Evolutionary conservation across 169 alveolate genomes (phyloP), one percentile per base, ranked within the genome.

Genomic region (Plasmodium relictum): DNA sequence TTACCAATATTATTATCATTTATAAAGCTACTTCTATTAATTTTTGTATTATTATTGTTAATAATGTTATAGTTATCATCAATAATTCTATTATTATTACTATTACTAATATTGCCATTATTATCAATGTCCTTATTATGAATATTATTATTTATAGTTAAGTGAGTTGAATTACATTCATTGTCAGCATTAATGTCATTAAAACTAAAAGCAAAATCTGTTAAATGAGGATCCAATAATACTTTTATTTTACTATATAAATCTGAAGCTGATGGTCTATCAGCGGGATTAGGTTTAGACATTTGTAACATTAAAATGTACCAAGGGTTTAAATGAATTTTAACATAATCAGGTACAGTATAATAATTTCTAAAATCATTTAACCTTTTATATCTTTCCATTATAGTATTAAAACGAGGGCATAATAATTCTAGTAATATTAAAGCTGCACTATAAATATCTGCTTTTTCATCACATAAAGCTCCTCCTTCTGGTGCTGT

Each of bases 401-500:
- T 96, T 41, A 94, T 94, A 4, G 98, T 96, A 66, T 70, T 93
- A 91, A 96, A 96, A 62, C 97, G 88, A 10, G 98, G 98, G 44
- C 97, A 95, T 45, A 96, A 88, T 50, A 96, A 88, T 89, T 96
- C 98, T 73, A 96, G 73, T 50, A 96, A 90, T 48, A 96, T 95
- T 88, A 96, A 83, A 14, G 98, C 96, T 45, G 98, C 97, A 41
- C 97, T 95, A 74, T 89, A 96, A 14, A 96, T 95, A 70, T 96
- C 98, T 10, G 97, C 98, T 92, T 96, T 96, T 74, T 96, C 98
- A 54, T 95, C 94, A 91, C 98, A 96, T 70, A 94, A 80, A 4
- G 96, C 97, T 14, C 98, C 98, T 7, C 98, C 98, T 69, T 96
- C 98, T 0, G 98, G 98, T 0, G 98, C 98, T 37, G 97, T 94